These are phyloP conservation scores for Beauveria asiatica DNA, from an alignment of 2,329 filamentous ascomycete genomes.

Conservation along the genomic window DNA sequence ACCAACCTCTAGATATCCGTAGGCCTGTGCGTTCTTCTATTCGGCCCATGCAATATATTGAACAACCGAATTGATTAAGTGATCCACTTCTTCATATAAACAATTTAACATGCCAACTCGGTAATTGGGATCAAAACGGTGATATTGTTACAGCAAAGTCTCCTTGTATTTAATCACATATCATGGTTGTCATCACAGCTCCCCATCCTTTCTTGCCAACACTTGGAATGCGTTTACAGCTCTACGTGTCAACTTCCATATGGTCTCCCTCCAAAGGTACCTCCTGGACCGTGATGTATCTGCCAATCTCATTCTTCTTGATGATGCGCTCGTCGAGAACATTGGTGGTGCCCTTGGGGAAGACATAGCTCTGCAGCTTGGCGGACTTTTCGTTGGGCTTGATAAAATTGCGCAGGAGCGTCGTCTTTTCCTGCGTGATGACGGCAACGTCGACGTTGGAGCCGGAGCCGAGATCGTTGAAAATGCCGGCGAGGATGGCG, in stretches of 20 bases:
- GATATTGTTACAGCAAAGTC: slow-evolving; percentile 11
- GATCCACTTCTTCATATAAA: not conserved
- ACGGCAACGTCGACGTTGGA: slow-evolving; percentile 96
- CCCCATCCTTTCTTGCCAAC: not conserved
- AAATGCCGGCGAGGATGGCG: slow-evolving; percentile 93
- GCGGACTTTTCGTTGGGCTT: slow-evolving; percentile 83
- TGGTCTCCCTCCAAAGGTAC: slow-evolving; percentile 60
- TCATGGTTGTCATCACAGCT: not conserved
- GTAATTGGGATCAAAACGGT: not conserved
- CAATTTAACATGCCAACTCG: no score
- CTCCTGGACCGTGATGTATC: slow-evolving; percentile 89
- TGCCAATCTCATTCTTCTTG: slow-evolving; percentile 84
- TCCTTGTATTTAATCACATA: not conserved
- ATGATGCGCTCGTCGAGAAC: slow-evolving; percentile 95
- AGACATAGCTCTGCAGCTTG: slow-evolving; percentile 91
- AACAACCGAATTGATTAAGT: not conserved
- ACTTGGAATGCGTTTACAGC: not conserved
- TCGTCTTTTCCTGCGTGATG: slow-evolving; percentile 93
- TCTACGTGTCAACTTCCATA: slow-evolving; percentile 60
- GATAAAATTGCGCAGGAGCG: slow-evolving; percentile 84
- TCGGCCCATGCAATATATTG: not conserved
- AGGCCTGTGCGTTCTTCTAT: not conserved
- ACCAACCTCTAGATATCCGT: not conserved
- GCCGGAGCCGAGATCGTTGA: slow-evolving; percentile 94
- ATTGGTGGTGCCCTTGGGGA: slow-evolving; percentile 85